Percentiles rank a stretch among this genome's conserved stretches.
Conservation (phyloP, 345 rosid genomes). For the Zanthoxylum bungeanum region DNA sequence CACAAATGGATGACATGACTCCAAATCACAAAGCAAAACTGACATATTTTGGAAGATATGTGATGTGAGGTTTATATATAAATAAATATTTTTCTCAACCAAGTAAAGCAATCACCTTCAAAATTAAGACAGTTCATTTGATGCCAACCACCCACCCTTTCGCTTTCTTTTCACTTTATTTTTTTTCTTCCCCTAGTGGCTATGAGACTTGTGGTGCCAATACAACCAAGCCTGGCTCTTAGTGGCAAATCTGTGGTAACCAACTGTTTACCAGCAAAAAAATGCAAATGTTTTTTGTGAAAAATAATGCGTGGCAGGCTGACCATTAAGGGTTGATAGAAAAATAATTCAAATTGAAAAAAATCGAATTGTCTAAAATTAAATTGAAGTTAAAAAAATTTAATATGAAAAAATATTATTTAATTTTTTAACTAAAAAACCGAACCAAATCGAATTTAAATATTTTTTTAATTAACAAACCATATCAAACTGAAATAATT, state of each 20-base stretch:
- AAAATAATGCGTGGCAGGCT: background rate
- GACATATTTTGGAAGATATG: conserved; percentile 7
- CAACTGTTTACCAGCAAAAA: conserved; percentile 10
- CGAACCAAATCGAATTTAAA: too few relatives aligned
- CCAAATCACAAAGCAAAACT: background rate
- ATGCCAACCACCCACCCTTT: background rate
- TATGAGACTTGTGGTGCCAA: conserved; percentile 2
- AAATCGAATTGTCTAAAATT: too few relatives aligned
- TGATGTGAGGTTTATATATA: background rate
- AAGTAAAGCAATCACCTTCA: conserved; percentile 4
- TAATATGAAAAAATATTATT: too few relatives aligned
- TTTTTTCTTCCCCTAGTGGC: conserved; percentile 5
- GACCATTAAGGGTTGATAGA: too few relatives aligned
- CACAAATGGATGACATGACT: conserved; percentile 4
- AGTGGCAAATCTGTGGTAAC: conserved; percentile 3
- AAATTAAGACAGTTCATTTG: conserved; percentile 13
- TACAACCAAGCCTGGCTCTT: background rate
- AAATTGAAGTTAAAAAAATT: too few relatives aligned
- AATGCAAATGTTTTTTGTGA: background rate
- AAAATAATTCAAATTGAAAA: too few relatives aligned
- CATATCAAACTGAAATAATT: too few relatives aligned
- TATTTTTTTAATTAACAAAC: too few relatives aligned
- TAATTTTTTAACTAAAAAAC: too few relatives aligned
- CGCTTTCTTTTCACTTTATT: background rate
- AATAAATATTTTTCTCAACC: conserved; percentile 8